Percentiles rank a stretch among this genome's conserved stretches.
Conservation (phyloP, 495 filamentous ascomycete species). For the Parathielavia hyrcaniae region DNA sequence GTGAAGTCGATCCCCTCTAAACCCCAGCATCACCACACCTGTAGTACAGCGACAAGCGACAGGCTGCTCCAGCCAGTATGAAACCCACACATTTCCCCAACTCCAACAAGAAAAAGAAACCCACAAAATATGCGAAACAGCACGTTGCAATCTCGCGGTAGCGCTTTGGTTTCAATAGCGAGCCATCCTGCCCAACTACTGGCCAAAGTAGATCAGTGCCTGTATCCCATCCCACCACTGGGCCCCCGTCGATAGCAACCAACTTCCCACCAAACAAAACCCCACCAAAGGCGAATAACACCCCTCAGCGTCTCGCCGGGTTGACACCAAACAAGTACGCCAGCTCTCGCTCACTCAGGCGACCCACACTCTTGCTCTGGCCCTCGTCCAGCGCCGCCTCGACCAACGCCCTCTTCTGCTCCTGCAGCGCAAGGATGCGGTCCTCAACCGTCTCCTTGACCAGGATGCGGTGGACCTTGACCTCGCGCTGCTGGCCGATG, state of each 20-base stretch:
- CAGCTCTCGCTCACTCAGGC: slow-evolving; percentile 59
- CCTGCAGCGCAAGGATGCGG: slow-evolving; percentile 78
- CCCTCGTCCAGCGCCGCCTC: slow-evolving; percentile 78
- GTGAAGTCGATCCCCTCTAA: too few relatives aligned
- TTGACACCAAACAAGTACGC: slow-evolving; percentile 55
- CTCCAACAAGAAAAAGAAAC: too few relatives aligned
- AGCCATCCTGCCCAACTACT: too few relatives aligned
- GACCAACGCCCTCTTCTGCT: slow-evolving; percentile 73
- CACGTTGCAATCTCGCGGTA: too few relatives aligned
- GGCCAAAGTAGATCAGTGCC: too few relatives aligned
- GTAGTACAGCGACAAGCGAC: too few relatives aligned
- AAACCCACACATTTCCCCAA: too few relatives aligned
- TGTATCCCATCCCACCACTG: too few relatives aligned
- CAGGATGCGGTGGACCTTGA: slow-evolving; percentile 75
- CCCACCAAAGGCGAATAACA: background rate
- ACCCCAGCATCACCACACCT: background rate
- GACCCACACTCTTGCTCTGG: slow-evolving; percentile 54
- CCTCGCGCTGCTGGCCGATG: slow-evolving; percentile 70
- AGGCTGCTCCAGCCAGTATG: too few relatives aligned
- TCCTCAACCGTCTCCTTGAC: slow-evolving; percentile 81
- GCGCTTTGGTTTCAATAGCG: too few relatives aligned
- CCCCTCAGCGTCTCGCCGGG: background rate
- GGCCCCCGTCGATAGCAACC: too few relatives aligned
- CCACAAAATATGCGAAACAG: too few relatives aligned
- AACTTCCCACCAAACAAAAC: background rate